Evolutionary conservation across 2,329 filamentous ascomycete genomes (phyloP), one percentile per base, ranked within the genome.

Genomic region (Ophiostoma sp.): DNA sequence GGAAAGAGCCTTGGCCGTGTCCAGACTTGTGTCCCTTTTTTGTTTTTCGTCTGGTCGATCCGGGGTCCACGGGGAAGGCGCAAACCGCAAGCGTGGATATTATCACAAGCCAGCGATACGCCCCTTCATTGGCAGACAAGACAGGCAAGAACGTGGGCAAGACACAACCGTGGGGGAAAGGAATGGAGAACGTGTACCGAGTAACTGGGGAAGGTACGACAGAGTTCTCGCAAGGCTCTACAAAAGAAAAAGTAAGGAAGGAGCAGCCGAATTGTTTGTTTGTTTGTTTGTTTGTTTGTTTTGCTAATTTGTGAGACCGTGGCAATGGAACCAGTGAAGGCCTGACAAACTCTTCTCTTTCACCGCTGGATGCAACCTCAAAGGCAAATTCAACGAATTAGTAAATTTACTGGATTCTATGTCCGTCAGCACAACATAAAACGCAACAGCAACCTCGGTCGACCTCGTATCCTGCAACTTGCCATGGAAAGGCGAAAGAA

Each of bases 101-200:
- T 36, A 33, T 57, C 48, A 55, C 68, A 70, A 55, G 68, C 68
- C 68, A 70, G 50, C n/a, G n/a, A 25, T 70, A 50, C 48, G 48
- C 31, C 7, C 45, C 45, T 48, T n/a, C 28, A 70, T 70, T 70
- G 68, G 48, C 64, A 33, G 64, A 50, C 61, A 28, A 45, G 36
- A 39, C 2, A 45, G 61, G 61, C 36, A 66, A 45, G 61, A 66
- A 45, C 61, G 22, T 22, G 12, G 61, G 61, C 61, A 25, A 66
- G 59, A 64, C 59, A 52, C 33, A 22, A 42, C 3, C n/a, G 59
- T 63, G 31, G 59, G 59, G 63, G 63, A 28, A 11, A 48, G 42
- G 64, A 68, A 50, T 48, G 42, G 28, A 66, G 42, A 33, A 50
- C 25, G 5, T 19, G 42, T 48, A 4, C 15, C 5, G 42, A 28